Evolutionary conservation across 495 filamentous ascomycete genomes (phyloP).

Genomic region (Penicillium turbatum): DNA sequence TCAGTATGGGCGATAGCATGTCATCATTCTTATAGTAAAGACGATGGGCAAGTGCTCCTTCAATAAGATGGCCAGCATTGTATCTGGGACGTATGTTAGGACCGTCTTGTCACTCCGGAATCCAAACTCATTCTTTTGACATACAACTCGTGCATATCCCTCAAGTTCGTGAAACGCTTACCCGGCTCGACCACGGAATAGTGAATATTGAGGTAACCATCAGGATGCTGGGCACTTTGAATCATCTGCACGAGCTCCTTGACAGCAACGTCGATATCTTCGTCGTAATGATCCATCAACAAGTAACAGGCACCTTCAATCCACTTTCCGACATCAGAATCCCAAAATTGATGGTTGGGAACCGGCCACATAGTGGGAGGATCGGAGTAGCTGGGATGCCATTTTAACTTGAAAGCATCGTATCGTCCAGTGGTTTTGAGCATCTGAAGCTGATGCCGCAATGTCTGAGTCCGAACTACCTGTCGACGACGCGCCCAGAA

Average conservation of each 20-base stretch:
- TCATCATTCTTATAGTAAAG: conserved; percentile 46
- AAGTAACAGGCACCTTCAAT: conserved; percentile 59
- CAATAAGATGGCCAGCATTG: conserved; percentile 57
- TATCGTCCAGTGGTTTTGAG: conserved; percentile 53
- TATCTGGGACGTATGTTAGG: conserved; percentile 34
- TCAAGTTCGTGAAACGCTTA: conserved; percentile 52
- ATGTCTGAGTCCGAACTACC: conserved; percentile 37
- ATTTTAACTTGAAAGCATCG: conserved; percentile 50
- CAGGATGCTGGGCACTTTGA: conserved; percentile 46
- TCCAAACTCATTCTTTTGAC: conserved; percentile 11
- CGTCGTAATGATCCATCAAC: conserved; percentile 39
- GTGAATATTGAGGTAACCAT: conserved; percentile 59
- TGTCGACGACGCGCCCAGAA: conserved; percentile 39
- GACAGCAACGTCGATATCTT: conserved; percentile 48
- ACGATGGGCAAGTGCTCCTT: conserved; percentile 53
- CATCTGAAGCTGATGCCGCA: conserved; percentile 45
- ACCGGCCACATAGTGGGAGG: conserved; percentile 46
- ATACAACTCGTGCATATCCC: conserved; percentile 59
- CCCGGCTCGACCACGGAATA: conserved; percentile 51
- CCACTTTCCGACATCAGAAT: conserved; percentile 58
- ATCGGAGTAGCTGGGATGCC: conserved; percentile 49
- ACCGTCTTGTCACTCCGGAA: too few relatives aligned
- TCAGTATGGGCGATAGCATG: conserved; percentile 48
- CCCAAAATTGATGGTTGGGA: conserved; percentile 55
- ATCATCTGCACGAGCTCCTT: conserved; percentile 55